Percentiles rank a stretch among this genome's conserved stretches.
These are phyloP conservation scores for Penicillium riverlandense DNA, from an alignment of 495 filamentous ascomycete species.

Conservation along the genomic window DNA sequence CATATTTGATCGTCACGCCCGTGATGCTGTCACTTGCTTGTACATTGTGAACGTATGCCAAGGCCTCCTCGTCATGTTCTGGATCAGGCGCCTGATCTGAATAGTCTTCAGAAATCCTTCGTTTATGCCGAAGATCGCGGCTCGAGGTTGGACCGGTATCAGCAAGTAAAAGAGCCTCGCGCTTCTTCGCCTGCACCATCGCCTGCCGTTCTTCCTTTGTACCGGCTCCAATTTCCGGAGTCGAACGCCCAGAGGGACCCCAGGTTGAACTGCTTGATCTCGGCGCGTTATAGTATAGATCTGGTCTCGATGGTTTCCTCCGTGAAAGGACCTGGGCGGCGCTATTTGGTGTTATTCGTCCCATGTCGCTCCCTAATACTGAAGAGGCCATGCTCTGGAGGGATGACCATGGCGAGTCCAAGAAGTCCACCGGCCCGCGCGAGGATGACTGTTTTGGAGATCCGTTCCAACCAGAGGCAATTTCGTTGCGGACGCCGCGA, in stretches of 20 bases:
- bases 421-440: conserved; percentile 32
- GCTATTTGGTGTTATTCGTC: conserved; percentile 23
- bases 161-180: conserved; percentile 51
- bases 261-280: conserved; percentile 37
- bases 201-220: conserved; percentile 50
- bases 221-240: conserved; percentile 42
- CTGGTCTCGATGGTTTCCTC: conserved; percentile 39
- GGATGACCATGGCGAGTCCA: conserved; percentile 48
- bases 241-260: conserved; percentile 43
- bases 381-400: conserved; percentile 48
- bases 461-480: conserved; percentile 21
- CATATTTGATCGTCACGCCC: conserved; percentile 83
- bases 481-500: conserved; percentile 13
- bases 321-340: conserved; percentile 22
- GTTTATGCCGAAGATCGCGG: conserved; percentile 44
- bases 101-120: conserved; percentile 51
- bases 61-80: conserved; percentile 58
- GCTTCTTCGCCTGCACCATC: conserved; percentile 54
- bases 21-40: conserved; percentile 75
- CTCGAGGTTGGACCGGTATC: conserved; percentile 42
- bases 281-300: conserved; percentile 33
- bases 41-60: conserved; percentile 90
- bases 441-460: conserved; percentile 23
- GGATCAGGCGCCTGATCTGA: conserved; percentile 28
- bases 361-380: conserved; percentile 40